phyloP scores from a whole-genome alignment of 352 stramenopile genomes.

The Pythium oligandrum region DNA sequence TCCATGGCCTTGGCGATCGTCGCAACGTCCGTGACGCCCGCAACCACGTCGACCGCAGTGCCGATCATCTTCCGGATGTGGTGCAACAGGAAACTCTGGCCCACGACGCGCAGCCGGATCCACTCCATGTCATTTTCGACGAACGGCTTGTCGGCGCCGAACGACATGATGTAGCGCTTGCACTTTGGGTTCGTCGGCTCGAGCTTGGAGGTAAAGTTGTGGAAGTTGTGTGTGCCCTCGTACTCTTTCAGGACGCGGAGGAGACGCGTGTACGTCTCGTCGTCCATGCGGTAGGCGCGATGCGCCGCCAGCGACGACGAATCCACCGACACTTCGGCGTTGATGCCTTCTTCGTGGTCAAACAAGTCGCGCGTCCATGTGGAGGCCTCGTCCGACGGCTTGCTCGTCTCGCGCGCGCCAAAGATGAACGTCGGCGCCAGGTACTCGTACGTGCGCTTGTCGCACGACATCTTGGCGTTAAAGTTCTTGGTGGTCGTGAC shows the following conservation, averaged over 20 bases:
- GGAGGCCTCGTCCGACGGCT: conserved; percentile 2
- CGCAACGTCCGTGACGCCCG: conserved; percentile 36
- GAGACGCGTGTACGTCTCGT: conserved; percentile 43
- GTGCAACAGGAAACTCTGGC: conserved; percentile 97
- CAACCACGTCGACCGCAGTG: conserved; percentile 68
- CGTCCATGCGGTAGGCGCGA: conserved; percentile 66
- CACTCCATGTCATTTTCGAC: conserved; percentile 92
- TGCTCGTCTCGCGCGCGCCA: conserved; percentile 22
- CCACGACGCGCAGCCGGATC: conserved; percentile 92
- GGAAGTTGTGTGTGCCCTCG: conserved; percentile 91
- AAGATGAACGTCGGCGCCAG: conserved; percentile 89
- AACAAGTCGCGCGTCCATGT: conserved; percentile 31
- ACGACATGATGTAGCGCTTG: conserved; percentile 92
- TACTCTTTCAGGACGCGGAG: conserved; percentile 60
- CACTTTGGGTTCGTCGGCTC: conserved; percentile 76
- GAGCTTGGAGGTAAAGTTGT: conserved; percentile 96
- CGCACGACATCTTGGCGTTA: conserved; percentile 87
- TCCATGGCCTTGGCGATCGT: conserved; percentile 59
- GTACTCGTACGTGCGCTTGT: conserved; percentile 90
- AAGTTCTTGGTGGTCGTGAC: conserved; percentile 89
- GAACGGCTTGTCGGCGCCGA: conserved; percentile 72
- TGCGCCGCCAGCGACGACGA: conserved; percentile 55
- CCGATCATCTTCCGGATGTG: conserved; percentile 99
- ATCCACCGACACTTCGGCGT: conserved; percentile 24
- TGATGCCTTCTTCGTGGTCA: conserved; percentile 26